Evolutionary conservation across 345 rosid species (phyloP), one percentile per base, ranked within the genome.

Genomic region (Ailanthus altissimus): DNA sequence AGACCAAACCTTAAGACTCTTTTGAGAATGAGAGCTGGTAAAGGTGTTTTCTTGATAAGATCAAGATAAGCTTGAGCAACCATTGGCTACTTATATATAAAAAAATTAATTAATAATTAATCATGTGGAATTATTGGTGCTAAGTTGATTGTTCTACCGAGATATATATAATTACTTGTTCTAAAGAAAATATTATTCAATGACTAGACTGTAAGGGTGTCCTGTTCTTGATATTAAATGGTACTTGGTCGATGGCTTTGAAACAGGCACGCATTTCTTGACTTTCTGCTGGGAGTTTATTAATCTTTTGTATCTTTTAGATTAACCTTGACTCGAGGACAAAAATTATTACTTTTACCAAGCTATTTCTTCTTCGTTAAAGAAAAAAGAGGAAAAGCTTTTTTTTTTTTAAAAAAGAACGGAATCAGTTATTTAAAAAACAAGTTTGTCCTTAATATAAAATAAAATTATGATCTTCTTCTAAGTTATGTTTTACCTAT

Each of bases 11-110:
- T 76, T 66, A 54, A 73, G 62, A 70, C 80, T 73, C 65, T 73
- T 73, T 75, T 79, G 82, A 32, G 57, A 84, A 87, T 80, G 89
- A 84, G 91, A 83, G 87, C 91, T 81, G 84, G 84, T 83, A 60
- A 72, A 8, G 62, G 76, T 51, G 70, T 26, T 28, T 40, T 78
- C 86, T 68, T 81, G 78, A 70, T 64, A 70, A 78, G 75, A 62
- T 62, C 28, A 83, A 78, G 86, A 85, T 86, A 86, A 88, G 92
- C 86, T 79, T 79, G 65, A 73, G 76, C 78, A 67, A 56, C 43
- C 75, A 63, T 32, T 70, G 76, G 68, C 26, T 67, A 47, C n/a
- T 45, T 60, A 21, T 11, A 67, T 45, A 67, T 40, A 21, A 14
- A 0, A n/a, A 56, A 3, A 49, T 69, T 50, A 14, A 49, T 26